Conservation (phyloP, 108 stramenopile species). For the Discostella pseudostelligera region DNA sequence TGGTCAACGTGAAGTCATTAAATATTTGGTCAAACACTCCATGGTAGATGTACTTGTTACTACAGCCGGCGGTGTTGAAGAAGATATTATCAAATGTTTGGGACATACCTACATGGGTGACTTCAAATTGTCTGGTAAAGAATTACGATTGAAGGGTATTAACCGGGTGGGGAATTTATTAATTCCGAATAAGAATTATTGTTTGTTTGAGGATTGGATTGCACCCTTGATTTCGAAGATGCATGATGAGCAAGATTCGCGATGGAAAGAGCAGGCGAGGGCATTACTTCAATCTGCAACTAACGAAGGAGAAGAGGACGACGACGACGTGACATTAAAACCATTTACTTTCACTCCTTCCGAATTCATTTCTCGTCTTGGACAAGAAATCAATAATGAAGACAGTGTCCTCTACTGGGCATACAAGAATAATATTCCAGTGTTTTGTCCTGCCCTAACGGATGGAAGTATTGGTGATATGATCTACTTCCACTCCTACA, state of each 20-base stretch:
- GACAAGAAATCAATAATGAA: slow-evolving; percentile 92
- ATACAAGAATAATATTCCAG: slow-evolving; percentile 95
- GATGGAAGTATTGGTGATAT: slow-evolving; percentile 99
- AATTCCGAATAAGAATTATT: slow-evolving; percentile 98
- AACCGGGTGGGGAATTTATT: slow-evolving; percentile 97
- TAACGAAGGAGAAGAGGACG: slow-evolving; percentile 17
- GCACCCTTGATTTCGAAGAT: slow-evolving; percentile 89
- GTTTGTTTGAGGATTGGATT: slow-evolving; percentile 98
- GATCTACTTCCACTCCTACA: slow-evolving; percentile 99
- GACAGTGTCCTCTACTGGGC: slow-evolving; percentile 97
- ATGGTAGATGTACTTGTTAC: slow-evolving; percentile 97
- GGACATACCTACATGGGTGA: slow-evolving; percentile 96
- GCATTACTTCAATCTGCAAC: slow-evolving; percentile 18
- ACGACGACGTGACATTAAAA: slow-evolving; percentile 18
- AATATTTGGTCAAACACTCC: slow-evolving; percentile 91
- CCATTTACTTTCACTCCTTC: slow-evolving; percentile 90
- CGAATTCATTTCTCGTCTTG: slow-evolving; percentile 93
- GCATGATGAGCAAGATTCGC: slow-evolving; percentile 96
- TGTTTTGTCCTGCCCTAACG: slow-evolving; percentile 98
- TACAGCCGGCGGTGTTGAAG: slow-evolving; percentile 98
- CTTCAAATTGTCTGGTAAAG: slow-evolving; percentile 85
- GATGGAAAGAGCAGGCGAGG: slow-evolving; percentile 51
- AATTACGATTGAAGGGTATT: slow-evolving; percentile 90
- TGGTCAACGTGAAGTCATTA: slow-evolving; percentile 96
- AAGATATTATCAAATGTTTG: slow-evolving; percentile 99